Conservation (phyloP, 495 filamentous ascomycete genomes). For the Staphylotrichum tortipilum region DNA sequence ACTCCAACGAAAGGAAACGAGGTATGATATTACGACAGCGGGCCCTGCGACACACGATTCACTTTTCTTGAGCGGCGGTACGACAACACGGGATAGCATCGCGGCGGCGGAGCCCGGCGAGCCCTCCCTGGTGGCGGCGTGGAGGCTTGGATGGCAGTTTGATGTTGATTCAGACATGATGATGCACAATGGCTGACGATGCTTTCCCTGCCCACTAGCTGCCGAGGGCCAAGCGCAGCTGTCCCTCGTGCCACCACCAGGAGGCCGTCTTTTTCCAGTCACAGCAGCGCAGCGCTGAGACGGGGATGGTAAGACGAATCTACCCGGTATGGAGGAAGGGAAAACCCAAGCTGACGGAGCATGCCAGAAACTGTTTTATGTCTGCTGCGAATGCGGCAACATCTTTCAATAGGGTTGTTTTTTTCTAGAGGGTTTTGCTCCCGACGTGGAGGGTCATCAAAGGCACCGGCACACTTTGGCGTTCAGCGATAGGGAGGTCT, state of each 20-base stretch:
- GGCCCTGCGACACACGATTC: neutral
- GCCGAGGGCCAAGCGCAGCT: constrained; percentile 72
- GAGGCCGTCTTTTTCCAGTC: constrained; percentile 98
- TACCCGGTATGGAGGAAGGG: no score
- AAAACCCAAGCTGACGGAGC: constrained; percentile 20
- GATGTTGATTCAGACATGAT: neutral
- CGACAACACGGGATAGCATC: neutral
- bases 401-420: constrained; percentile 54
- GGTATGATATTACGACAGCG: neutral
- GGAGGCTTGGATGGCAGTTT: neutral
- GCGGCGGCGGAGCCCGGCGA: neutral
- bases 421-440: neutral
- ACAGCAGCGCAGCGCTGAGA: constrained; percentile 90
- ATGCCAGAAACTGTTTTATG: constrained; percentile 87
- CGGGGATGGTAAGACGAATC: constrained; percentile 95
- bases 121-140: neutral
- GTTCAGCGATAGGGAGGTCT: constrained; percentile 1
- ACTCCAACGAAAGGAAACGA: neutral
- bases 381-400: constrained; percentile 85
- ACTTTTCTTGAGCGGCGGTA: neutral
- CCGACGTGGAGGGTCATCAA: neutral
- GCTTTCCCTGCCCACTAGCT: constrained; percentile 51
- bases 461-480: constrained; percentile 3
- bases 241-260: constrained; percentile 71
- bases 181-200: constrained; percentile 33